These are phyloP conservation scores for Cladophialophora bantiana DNA, from an alignment of 2,329 filamentous ascomycete genomes.

Conservation along the genomic window DNA sequence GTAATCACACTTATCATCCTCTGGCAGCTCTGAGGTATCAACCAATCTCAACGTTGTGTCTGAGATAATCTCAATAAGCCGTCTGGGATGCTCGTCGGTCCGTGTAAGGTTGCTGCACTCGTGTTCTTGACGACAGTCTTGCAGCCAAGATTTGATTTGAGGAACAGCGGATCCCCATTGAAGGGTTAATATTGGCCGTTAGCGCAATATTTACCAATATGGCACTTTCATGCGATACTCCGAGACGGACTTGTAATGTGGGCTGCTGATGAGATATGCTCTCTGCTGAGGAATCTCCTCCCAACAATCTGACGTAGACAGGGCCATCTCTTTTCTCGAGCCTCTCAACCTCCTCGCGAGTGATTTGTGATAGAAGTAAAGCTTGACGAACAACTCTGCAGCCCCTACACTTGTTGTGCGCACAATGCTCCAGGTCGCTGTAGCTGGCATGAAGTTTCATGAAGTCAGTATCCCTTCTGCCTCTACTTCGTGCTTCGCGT, in stretches of 20 bases:
- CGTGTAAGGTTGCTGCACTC: conserved; percentile 5
- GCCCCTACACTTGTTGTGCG: conserved; percentile 1
- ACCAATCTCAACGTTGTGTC: conserved; percentile 10
- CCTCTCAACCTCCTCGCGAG: background rate
- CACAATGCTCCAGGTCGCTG: conserved; percentile 11
- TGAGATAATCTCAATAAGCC: conserved; percentile 12
- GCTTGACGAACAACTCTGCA: conserved; percentile 16
- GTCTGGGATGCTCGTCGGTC: conserved; percentile 12
- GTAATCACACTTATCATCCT: background rate
- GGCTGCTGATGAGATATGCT: background rate
- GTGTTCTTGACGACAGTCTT: background rate
- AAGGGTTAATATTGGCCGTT: conserved; percentile 1
- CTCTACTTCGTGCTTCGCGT: conserved; percentile 3
- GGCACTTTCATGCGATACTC: background rate
- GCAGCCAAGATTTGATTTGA: conserved; percentile 2
- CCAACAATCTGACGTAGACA: conserved; percentile 7
- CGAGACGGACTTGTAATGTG: conserved; percentile 5
- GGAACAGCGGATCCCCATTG: conserved; percentile 1
- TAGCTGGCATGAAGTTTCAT: conserved; percentile 15
- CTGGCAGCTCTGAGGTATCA: conserved; percentile 6
- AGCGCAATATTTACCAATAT: conserved; percentile 9
- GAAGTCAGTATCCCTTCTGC: background rate
- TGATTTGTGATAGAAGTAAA: conserved; percentile 9
- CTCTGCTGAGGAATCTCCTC: background rate
- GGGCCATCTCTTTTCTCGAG: conserved; percentile 13